Percentiles rank a stretch among this genome's conserved stretches.
These are phyloP conservation scores for Linum trigynum DNA, from an alignment of 345 rosid species.

Conservation along the genomic window DNA sequence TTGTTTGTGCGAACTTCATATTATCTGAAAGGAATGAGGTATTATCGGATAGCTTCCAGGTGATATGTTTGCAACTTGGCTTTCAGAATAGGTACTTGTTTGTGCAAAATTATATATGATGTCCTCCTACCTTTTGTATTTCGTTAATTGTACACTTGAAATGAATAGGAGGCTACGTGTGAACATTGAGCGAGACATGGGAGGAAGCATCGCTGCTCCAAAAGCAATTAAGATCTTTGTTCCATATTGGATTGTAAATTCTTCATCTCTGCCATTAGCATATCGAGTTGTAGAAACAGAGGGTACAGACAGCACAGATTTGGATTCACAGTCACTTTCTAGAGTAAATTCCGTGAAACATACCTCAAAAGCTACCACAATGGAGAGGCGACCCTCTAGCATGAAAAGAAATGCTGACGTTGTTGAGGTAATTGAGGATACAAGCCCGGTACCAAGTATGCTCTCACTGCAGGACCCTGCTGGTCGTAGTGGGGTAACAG, in stretches of 20 bases:
- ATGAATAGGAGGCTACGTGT: conserved; percentile 79
- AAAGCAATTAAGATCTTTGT: conserved; percentile 82
- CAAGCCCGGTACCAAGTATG: conserved; percentile 85
- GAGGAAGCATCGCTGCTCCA: conserved; percentile 76
- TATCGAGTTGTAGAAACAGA: conserved; percentile 90
- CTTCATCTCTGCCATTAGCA: conserved; percentile 62
- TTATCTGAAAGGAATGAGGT: too few species aligned
- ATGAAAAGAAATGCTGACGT: conserved; percentile 58
- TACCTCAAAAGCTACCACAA: conserved; percentile 42
- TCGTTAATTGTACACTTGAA: background rate
- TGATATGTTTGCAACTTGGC: background rate
- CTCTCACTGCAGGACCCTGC: conserved; percentile 91
- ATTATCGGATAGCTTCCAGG: background rate
- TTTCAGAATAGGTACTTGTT: background rate
- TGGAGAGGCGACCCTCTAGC: conserved; percentile 43
- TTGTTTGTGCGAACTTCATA: too few species aligned
- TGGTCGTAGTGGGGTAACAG: conserved; percentile 54
- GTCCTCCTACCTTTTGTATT: background rate
- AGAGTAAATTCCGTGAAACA: conserved; percentile 59
- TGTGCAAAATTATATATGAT: background rate
- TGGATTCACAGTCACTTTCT: conserved; percentile 48
- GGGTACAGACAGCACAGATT: conserved; percentile 50
- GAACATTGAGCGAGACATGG: conserved; percentile 85
- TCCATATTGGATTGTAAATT: conserved; percentile 92
- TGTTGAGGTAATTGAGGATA: conserved; percentile 80